Percentiles rank a stretch among this genome's conserved stretches.
Conservation (phyloP, 805 yeast species). For the Candida maris region DNA sequence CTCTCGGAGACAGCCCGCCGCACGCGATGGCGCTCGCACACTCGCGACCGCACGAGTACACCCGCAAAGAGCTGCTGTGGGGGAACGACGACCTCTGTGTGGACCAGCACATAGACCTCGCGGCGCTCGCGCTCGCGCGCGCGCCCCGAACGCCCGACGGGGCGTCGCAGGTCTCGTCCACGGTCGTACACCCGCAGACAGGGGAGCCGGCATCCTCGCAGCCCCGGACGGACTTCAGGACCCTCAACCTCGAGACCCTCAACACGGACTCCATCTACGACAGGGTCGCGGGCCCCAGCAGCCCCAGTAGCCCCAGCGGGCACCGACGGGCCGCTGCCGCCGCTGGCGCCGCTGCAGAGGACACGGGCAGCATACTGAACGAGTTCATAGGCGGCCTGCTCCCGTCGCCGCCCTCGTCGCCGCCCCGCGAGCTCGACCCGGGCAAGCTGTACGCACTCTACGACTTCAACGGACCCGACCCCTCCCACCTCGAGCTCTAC, state of each 20-base stretch:
- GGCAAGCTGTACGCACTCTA: constrained; percentile 80
- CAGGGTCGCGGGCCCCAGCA: background rate
- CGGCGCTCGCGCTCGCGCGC: constrained; percentile 11
- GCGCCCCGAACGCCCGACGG: constrained; percentile 11
- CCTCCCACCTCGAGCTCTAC: constrained; percentile 77
- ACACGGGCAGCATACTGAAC: constrained; percentile 34
- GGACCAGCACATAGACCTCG: constrained; percentile 17
- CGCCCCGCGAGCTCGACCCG: constrained; percentile 80
- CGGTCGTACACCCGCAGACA: constrained; percentile 22
- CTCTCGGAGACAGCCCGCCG: no score
- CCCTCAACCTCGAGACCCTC: constrained; percentile 17
- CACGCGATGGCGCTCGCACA: no score
- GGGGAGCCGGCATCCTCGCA: constrained; percentile 6
- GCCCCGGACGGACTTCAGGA: constrained; percentile 11
- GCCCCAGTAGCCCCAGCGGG: no score
- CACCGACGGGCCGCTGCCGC: no score
- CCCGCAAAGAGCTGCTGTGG: constrained; percentile 21
- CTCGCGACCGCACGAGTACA: constrained; percentile 13
- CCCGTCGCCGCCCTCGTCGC: constrained; percentile 72
- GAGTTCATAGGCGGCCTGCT: constrained; percentile 39
- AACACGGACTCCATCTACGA: constrained; percentile 22
- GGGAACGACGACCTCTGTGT: constrained; percentile 19
- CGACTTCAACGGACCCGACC: constrained; percentile 88
- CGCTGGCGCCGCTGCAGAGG: constrained; percentile 6
- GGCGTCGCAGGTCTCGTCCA: constrained; percentile 28